Conservation (phyloP, 495 filamentous ascomycete species). For the Tuber brumale region DNA sequence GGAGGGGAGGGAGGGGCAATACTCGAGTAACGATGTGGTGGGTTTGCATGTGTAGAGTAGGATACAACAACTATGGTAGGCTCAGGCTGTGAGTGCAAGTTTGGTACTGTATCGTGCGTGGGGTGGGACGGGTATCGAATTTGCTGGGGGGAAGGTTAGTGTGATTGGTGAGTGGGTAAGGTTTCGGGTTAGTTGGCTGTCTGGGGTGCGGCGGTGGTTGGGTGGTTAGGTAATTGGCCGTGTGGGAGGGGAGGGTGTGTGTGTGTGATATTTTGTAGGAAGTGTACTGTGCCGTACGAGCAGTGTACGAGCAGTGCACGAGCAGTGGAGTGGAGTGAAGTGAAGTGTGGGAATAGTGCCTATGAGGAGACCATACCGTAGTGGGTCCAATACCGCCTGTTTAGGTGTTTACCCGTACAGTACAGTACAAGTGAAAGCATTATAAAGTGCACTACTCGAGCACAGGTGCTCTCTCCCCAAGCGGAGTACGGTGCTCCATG, state of each 20-base stretch:
- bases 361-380: neutral
- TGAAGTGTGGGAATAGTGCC: neutral
- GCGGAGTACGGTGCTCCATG: neutral
- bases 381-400: neutral
- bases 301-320: neutral
- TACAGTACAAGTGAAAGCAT: neutral
- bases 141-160: neutral
- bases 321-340: neutral
- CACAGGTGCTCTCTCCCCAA: neutral
- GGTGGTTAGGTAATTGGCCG: neutral
- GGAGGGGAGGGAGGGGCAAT: neutral
- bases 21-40: slow-evolving; percentile 3
- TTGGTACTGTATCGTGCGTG: neutral
- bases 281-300: neutral
- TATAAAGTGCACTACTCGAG: neutral
- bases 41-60: slow-evolving; percentile 6
- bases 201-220: neutral
- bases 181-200: neutral
- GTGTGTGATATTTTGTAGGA: neutral
- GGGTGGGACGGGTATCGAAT: neutral
- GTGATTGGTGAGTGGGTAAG: neutral
- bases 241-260: neutral
- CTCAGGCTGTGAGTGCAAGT: neutral
- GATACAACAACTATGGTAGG: neutral
- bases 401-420: neutral